phyloP scores from a whole-genome alignment of 345 rosid genomes.

The Reutealis trisperma region DNA sequence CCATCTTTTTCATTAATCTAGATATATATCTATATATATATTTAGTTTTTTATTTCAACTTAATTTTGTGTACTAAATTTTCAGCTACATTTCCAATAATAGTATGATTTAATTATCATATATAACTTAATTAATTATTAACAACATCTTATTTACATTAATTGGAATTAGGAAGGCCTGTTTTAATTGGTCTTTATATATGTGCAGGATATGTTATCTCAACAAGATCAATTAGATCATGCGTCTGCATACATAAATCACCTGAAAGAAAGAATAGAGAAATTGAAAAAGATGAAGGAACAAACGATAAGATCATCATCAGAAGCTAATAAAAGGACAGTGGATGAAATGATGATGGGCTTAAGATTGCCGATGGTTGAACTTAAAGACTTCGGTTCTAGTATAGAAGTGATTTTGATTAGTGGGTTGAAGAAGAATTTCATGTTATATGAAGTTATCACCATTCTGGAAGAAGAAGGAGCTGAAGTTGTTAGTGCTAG shows the following conservation, averaged over 20 bases:
- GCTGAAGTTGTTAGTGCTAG: constrained; percentile 52
- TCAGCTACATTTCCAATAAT: no score
- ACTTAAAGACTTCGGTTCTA: constrained; percentile 40
- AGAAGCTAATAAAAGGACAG: not conserved
- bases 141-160: no score
- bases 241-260: constrained; percentile 50
- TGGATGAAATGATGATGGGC: constrained; percentile 10
- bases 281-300: constrained; percentile 42
- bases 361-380: constrained; percentile 37
- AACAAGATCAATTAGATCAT: not conserved
- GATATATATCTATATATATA: no score
- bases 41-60: no score
- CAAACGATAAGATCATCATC: constrained; percentile 21
- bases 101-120: no score
- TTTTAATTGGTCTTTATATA: no score
- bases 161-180: no score
- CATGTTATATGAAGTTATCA: constrained; percentile 39
- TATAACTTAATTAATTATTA: no score
- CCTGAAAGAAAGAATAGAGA: constrained; percentile 39
- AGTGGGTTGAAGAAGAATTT: constrained; percentile 43
- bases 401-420: constrained; percentile 43
- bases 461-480: constrained; percentile 57
- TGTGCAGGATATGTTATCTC: constrained; percentile 24
- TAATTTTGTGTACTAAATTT: no score
- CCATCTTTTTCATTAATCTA: no score